A percentile compares a stretch with the other conserved stretches of the same genome.
These are phyloP conservation scores for Terfezia claveryi DNA, from an alignment of 495 filamentous ascomycete species.

Conservation along the genomic window DNA sequence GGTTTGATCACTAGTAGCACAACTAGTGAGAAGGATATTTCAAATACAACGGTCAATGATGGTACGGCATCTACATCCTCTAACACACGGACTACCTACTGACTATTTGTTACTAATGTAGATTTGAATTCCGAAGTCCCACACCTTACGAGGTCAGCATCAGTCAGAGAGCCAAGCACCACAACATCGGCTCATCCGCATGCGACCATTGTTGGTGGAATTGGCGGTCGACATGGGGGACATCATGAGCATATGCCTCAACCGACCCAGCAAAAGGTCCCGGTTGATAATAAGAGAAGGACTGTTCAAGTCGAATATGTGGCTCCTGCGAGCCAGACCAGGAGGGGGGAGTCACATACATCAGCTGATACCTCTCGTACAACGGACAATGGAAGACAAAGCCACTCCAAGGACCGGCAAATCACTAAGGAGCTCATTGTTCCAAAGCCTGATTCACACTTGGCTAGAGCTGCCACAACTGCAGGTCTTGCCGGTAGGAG, in stretches of 20 bases:
- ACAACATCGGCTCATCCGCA: constrained; percentile 40
- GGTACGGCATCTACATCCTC: background rate
- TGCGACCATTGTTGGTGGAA: constrained; percentile 37
- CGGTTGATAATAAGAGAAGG: constrained; percentile 66
- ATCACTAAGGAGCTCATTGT: background rate
- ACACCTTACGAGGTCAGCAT: constrained; percentile 56
- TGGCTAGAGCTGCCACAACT: constrained; percentile 18
- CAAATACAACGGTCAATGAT: constrained; percentile 44
- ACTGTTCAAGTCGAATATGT: constrained; percentile 99
- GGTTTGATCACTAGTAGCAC: constrained; percentile 90
- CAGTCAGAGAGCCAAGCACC: constrained; percentile 52
- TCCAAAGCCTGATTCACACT: background rate
- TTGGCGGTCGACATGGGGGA: constrained; percentile 33
- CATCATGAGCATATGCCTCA: constrained; percentile 49
- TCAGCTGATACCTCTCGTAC: background rate
- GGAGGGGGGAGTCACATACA: constrained; percentile 31
- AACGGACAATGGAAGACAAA: background rate
- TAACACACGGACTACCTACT: constrained; percentile 4
- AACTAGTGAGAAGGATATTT: constrained; percentile 67
- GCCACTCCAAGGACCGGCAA: background rate
- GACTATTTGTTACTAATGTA: constrained; percentile 13
- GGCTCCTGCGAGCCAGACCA: constrained; percentile 63
- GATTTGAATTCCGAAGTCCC: constrained; percentile 39
- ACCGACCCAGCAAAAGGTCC: constrained; percentile 37
- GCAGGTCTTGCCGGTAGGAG: constrained; percentile 10